Base-by-base conservation (phyloP, 352 stramenopile species). In the Pythium phragmitis region DNA sequence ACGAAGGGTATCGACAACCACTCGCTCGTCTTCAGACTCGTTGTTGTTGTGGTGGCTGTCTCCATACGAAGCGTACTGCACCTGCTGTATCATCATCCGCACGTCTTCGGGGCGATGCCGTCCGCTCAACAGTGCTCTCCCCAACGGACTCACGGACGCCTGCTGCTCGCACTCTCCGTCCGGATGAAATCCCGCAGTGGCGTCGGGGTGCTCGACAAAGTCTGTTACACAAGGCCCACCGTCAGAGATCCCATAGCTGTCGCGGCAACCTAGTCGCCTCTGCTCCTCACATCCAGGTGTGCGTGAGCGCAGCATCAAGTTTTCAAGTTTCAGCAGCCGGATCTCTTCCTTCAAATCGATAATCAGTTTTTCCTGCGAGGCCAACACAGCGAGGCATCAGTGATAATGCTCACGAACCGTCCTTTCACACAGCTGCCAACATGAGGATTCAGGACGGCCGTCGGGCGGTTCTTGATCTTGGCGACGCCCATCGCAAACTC, bases 401-500 rank as follows among this genome's bases (percentile, higher is more conserved):
- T 14, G 39, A 46, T 19, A 12, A 42, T 46, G 11, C 39, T 1
- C 7, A 41, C n/a, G 6, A 7, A 11, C 34, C 2, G 4, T 33
- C 12, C n/a, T 42, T 14, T 47, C 23, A 37, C 39, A 62, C 36
- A 41, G 11, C 17, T 3, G 52, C 41, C 14, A 72, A 87, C 81
- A 30, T 92, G 82, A 0, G 82, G 80, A 50, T 79, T 90, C 5
- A 92, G 63, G 8, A 89, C 58, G 34, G 75, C 79, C 5, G 82
- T 89, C 0, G 82, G 82, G 0, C 68, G 75, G 48, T 92, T 92
- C 60, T 88, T 89, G 63, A 92, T 92, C 65, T 87, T 88, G 21
- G 80, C 82, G 36, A 92, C 82, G 9, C 82, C 82, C 80, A 92
- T 92, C 11, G 82, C 80, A 47, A 92, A 92, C 63, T 90, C 79